phyloP scores from a whole-genome alignment of 2,329 filamentous ascomycete species.

The Teratosphaeria viscida region DNA sequence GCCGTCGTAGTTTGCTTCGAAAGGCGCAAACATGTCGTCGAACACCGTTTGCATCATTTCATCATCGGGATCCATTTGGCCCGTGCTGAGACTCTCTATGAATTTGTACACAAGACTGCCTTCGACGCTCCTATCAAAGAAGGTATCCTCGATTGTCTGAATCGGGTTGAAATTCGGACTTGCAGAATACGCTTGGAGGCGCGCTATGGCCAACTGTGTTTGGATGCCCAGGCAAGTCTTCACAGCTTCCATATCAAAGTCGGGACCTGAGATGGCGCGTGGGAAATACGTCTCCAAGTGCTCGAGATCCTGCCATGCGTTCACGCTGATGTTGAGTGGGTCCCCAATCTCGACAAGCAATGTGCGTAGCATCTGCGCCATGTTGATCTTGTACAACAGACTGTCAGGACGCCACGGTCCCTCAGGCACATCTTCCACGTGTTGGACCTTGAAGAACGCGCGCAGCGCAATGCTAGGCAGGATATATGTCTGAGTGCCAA shows the following conservation, averaged over 20 bases:
- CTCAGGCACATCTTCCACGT: conserved; percentile 12
- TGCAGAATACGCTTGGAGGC: conserved; percentile 9
- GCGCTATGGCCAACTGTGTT: conserved; percentile 18
- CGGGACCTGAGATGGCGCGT: conserved; percentile 13
- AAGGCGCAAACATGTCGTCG: conserved; percentile 5
- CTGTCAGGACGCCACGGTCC: conserved; percentile 30
- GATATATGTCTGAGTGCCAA: conserved; percentile 33
- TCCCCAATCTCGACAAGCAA: conserved; percentile 23
- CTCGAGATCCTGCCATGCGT: conserved; percentile 18
- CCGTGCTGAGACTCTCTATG: conserved; percentile 3
- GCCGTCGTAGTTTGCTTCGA: not conserved
- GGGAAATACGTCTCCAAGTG: conserved; percentile 15
- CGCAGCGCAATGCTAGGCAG: conserved; percentile 29
- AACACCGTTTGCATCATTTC: not conserved
- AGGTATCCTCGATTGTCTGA: conserved; percentile 12
- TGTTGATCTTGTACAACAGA: conserved; percentile 35
- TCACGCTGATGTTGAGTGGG: conserved; percentile 17
- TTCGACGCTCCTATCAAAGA: conserved; percentile 14
- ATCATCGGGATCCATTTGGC: not conserved
- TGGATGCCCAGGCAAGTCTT: conserved; percentile 15
- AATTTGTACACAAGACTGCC: conserved; percentile 10
- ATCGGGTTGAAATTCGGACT: conserved; percentile 12
- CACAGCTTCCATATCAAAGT: conserved; percentile 9
- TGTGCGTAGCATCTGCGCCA: conserved; percentile 31
- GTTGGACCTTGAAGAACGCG: conserved; percentile 27